Evolutionary conservation across 176 grass and related monocot species (phyloP), one percentile per base, ranked within the genome.

Genomic region (Oryza rufipogon): DNA sequence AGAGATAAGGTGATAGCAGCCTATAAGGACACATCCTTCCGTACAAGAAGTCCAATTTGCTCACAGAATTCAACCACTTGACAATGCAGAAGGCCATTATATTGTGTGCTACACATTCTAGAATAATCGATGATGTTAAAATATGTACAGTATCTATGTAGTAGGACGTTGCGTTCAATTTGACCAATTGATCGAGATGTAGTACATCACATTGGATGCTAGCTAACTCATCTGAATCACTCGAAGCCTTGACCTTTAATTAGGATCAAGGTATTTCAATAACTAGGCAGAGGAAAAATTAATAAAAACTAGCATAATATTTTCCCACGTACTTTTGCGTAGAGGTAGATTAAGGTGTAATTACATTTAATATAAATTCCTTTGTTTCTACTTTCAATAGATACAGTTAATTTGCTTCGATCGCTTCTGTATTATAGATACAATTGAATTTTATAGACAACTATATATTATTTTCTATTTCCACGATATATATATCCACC

Each of bases 181-280:
- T 51, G 61, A 76, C 46, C 28, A 39, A 51, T 33, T 61, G 22
- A 45, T 73, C 6, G 0, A 83, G 41, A 34, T 66, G 3, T 44
- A 4, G 3, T 44, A 8, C 32, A 45, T 45, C 41, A 74, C 80
- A 25, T 36, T 49, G 13, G 47, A 49, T 49, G 42, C 42, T 49
- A 49, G 44, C 81, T 48, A 84, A 58, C 70, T 75, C 61, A 75
- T 67, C 32, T 23, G 10, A 1, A 19, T 71, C 38, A 23, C 10
- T 64, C 22, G 69, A 42, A 71, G 71, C 65, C 60, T 75, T 39
- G 61, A 68, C 75, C 63, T 44, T 44, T 67, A 13, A 76, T 49
- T 49, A 15, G 13, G 75, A 73, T 84, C 72, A 67, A 84, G 75
- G 25, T 67, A 30, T 65, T 5, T 48, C 19, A 49, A 19, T 73